Evolutionary conservation across 192 early-diverging fungal genomes (phyloP).

Genomic region (Coemansia sp.): DNA sequence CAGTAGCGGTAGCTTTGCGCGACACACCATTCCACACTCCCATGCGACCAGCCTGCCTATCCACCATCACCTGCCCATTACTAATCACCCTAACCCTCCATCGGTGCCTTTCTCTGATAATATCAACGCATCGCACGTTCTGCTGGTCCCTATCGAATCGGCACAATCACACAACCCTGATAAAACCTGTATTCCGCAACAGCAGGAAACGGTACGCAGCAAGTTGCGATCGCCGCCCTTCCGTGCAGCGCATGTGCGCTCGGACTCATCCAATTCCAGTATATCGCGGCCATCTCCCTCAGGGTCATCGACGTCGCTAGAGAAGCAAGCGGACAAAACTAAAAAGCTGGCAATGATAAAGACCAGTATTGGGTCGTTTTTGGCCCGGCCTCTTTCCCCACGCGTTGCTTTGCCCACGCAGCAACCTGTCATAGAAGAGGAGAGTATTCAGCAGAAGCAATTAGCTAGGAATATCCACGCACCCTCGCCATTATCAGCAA

Average conservation of each 20-base stretch:
- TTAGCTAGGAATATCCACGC: too few relatives aligned
- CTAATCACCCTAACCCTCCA: neutral
- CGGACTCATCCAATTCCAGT: constrained; percentile 9
- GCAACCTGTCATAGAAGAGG: neutral
- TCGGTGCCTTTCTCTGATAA: neutral
- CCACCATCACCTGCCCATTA: neutral
- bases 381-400: constrained; percentile 18
- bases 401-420: neutral
- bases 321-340: constrained; percentile 1
- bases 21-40: neutral
- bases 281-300: neutral
- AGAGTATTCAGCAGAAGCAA: too few relatives aligned
- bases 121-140: constrained; percentile 16
- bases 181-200: neutral
- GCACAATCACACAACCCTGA: too few relatives aligned
- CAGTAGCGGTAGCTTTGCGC: neutral
- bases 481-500: neutral
- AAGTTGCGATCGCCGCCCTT: constrained; percentile 5
- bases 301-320: neutral
- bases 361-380: constrained; percentile 28
- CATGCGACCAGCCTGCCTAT: neutral
- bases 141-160: constrained; percentile 16
- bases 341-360: constrained; percentile 24
- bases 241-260: constrained; percentile 3
- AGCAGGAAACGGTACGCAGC: constrained; percentile 6